Conservation (phyloP, 2,329 filamentous ascomycete genomes). For the Colletotrichum lini region DNA sequence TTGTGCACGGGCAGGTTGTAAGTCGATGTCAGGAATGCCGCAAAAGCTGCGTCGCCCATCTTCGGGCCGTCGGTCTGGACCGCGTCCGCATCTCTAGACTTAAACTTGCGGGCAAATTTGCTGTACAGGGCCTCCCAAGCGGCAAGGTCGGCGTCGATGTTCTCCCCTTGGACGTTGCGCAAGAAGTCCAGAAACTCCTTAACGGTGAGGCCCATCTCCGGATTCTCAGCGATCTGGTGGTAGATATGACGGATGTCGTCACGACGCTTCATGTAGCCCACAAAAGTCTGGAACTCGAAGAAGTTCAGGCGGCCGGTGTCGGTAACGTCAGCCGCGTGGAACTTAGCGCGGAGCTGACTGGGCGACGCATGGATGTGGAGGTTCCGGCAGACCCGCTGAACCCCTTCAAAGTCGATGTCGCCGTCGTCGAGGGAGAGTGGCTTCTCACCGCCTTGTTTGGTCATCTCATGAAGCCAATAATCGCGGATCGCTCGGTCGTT, state of each 20-base stretch:
- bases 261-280: conserved; percentile 85
- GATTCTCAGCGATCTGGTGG: conserved; percentile 70
- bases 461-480: conserved; percentile 91
- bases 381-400: conserved; percentile 88
- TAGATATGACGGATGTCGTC: conserved; percentile 86
- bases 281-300: conserved; percentile 85
- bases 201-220: conserved; percentile 76
- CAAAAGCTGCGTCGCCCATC: conserved; percentile 86
- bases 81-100: conserved; percentile 59
- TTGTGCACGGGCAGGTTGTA: conserved; percentile 78
- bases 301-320: conserved; percentile 80
- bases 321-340: conserved; percentile 79
- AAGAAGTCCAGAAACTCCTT: conserved; percentile 85
- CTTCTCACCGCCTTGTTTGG: conserved; percentile 68
- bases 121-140: conserved; percentile 82
- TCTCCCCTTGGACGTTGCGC: conserved; percentile 79
- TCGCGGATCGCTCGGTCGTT: conserved; percentile 84
- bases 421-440: conserved; percentile 71
- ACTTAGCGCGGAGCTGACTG: conserved; percentile 80
- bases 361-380: conserved; percentile 93
- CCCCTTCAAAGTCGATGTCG: conserved; percentile 81
- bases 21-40: conserved; percentile 81
- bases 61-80: conserved; percentile 51
- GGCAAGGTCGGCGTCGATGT: conserved; percentile 75
- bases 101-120: conserved; percentile 75